Conservation (phyloP, 768 basidiomycete genomes). For the Paxillus involutus region DNA sequence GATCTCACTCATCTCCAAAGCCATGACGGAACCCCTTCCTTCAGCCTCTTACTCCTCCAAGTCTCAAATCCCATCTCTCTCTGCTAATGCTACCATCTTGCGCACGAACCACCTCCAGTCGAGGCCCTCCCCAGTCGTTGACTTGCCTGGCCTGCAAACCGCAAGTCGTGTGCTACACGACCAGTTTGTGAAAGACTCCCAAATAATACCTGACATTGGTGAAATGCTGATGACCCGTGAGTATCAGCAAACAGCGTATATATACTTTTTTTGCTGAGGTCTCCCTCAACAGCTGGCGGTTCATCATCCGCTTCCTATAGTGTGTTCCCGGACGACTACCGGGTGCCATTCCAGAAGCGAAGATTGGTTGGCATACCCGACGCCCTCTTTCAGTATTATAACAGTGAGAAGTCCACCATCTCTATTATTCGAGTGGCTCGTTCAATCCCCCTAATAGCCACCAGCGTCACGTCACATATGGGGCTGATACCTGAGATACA, state of each 20-base stretch:
- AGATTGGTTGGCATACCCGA: constrained; percentile 78
- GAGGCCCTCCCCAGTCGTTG: constrained; percentile 38
- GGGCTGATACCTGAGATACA: constrained; percentile 92
- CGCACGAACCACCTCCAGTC: constrained; percentile 3
- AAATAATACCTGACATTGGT: constrained; percentile 72
- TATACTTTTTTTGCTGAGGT: not conserved
- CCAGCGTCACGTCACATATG: constrained; percentile 77
- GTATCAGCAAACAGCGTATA: constrained; percentile 18
- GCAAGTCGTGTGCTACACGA: constrained; percentile 70
- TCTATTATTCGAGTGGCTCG: not conserved
- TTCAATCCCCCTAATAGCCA: constrained; percentile 41
- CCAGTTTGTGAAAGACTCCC: constrained; percentile 68
- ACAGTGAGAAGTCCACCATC: constrained; percentile 46
- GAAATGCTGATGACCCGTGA: constrained; percentile 64
- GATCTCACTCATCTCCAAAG: not conserved
- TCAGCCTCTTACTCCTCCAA: constrained; percentile 5
- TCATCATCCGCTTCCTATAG: constrained; percentile 78
- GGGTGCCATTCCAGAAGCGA: constrained; percentile 79
- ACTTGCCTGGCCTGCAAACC: constrained; percentile 60
- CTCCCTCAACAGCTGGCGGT: constrained; percentile 46
- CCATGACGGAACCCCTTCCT: constrained; percentile 8
- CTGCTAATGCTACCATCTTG: constrained; percentile 2
- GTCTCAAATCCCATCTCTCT: not conserved
- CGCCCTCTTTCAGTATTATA: constrained; percentile 74
- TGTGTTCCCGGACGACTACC: constrained; percentile 72